Percentiles rank a stretch among this genome's conserved stretches.
phyloP scores from a whole-genome alignment of 1,284 basidiomycete species.

The Pseudozyma thailandica region DNA sequence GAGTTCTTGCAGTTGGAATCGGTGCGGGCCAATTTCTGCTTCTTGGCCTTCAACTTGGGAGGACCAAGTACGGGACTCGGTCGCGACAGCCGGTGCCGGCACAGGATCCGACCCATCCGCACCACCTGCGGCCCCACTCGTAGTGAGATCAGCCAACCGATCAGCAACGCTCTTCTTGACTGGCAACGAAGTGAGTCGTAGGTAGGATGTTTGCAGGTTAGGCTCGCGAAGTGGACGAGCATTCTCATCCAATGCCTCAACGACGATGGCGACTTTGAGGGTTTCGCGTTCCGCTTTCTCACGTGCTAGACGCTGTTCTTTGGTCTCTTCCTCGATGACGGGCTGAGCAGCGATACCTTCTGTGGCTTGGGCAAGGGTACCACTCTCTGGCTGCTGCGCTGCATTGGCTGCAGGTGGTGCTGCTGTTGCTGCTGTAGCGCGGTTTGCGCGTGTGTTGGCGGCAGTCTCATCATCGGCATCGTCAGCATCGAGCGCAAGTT shows the following conservation, averaged over 20 bases:
- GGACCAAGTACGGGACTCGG: slow-evolving; percentile 35
- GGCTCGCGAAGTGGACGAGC: slow-evolving; percentile 52
- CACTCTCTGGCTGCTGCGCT: too few relatives aligned
- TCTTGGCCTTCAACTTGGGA: slow-evolving; percentile 62
- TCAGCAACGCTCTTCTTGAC: slow-evolving; percentile 21
- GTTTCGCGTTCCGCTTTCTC: slow-evolving; percentile 61
- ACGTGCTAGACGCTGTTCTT: slow-evolving; percentile 51
- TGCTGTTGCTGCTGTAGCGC: neutral
- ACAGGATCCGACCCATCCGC: neutral
- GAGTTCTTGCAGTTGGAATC: slow-evolving; percentile 65
- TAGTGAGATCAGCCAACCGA: slow-evolving; percentile 9
- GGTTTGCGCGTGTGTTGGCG: slow-evolving; percentile 1
- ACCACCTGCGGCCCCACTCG: neutral
- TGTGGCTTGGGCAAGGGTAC: neutral
- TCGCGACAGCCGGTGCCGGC: neutral
- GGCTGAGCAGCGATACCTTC: slow-evolving; percentile 7
- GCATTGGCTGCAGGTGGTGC: neutral
- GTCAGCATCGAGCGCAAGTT: slow-evolving; percentile 32
- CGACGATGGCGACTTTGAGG: slow-evolving; percentile 57
- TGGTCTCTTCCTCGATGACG: slow-evolving; percentile 46
- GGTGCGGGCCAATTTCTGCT: slow-evolving; percentile 62
- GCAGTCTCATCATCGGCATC: slow-evolving; percentile 28
- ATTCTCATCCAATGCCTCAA: slow-evolving; percentile 65
- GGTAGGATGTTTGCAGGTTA: slow-evolving; percentile 61
- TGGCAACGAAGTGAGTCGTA: slow-evolving; percentile 54